Percentiles rank a stretch among this genome's conserved stretches.
phyloP scores from a whole-genome alignment of 306 rosid species.

The Vigna unguiculata region DNA sequence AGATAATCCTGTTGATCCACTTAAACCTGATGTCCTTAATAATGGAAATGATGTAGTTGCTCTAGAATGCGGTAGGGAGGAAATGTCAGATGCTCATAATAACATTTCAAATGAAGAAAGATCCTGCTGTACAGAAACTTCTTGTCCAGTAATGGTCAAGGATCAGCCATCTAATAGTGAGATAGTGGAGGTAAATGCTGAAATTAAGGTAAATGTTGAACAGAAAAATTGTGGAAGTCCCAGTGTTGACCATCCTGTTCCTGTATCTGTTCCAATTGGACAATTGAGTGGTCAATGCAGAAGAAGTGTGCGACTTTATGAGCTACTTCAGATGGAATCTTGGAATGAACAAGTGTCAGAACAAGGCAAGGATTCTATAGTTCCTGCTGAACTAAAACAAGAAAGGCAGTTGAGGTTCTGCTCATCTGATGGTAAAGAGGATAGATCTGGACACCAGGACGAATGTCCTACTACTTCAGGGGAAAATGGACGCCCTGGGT shows the following conservation, averaged over 20 bases:
- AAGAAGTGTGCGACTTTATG: conserved; percentile 68
- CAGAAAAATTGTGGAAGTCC: conserved; percentile 40
- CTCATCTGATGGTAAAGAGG: conserved; percentile 44
- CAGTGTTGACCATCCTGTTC: conserved; percentile 34
- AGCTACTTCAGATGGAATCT: conserved; percentile 72
- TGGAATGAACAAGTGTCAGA: conserved; percentile 56
- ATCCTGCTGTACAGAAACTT: conserved; percentile 40
- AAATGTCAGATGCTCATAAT: conserved; percentile 38
- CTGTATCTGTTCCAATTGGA: conserved; percentile 50
- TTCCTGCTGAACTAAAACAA: conserved; percentile 43
- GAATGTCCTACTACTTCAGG: conserved; percentile 72
- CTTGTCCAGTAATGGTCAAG: conserved; percentile 40
- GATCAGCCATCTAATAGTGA: conserved; percentile 51
- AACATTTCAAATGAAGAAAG: conserved; percentile 49
- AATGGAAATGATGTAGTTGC: conserved; percentile 36
- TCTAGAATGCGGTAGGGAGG: conserved; percentile 45
- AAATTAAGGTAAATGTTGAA: conserved; percentile 41
- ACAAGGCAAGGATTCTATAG: conserved; percentile 45
- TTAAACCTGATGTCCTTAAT: conserved; percentile 38
- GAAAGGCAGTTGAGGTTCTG: conserved; percentile 42
- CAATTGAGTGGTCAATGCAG: conserved; percentile 63
- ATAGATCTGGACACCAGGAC: conserved; percentile 45
- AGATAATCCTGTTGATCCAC: conserved; percentile 49
- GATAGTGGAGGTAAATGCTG: conserved; percentile 56
- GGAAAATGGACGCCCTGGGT: conserved; percentile 47